Evolutionary conservation across 176 grass and related monocot genomes (phyloP), one percentile per base, ranked within the genome.

Genomic region (Chrysopogon serrulatus): DNA sequence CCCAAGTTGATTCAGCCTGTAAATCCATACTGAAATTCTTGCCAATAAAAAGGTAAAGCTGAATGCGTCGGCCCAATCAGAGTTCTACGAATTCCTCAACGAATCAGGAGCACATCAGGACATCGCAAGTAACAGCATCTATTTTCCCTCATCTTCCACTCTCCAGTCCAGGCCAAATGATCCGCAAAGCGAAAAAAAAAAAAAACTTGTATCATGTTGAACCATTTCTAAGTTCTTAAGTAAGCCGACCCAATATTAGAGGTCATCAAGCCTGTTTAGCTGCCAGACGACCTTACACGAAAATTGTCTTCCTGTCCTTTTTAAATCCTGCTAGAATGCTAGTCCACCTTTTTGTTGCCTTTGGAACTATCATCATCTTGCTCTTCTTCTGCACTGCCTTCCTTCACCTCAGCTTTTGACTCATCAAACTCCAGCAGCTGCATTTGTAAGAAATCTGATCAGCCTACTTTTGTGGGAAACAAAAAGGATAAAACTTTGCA

Each of bases 361-460:
- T 78, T 45, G 23, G 27, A 15, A 16, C 42, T 21, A n/a, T 78
- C 73, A n/a, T 73, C 73, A 36, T 74, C 74, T 30, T 71, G 37
- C 17, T 71, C 73, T 6, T 71, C 69, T 65, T 65, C 47, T 49
- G 17, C 69, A 60, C 8, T 31, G 2, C 21, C 72, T 80, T 84
- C 85, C 69, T 85, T 86, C 8, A 13, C 79, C 49, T 79, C 71
- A 67, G 74, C 77, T 80, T 91, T 87, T 34, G 87, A 86, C 68
- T 97, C 91, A 2, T 80, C 80, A 48, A 83, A 93, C 74, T 89
- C 94, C 87, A 97, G 47, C 32, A 97, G 89, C 91, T 94, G 79
- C 21, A 48, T 54, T 80, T 73, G 83, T 10, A 73, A 37, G 36
- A 37, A 37, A 37, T 37, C 4, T 4, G 36, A 5, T 37, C 5